phyloP scores from a whole-genome alignment of 768 basidiomycete genomes.

The Mycena vitilis region DNA sequence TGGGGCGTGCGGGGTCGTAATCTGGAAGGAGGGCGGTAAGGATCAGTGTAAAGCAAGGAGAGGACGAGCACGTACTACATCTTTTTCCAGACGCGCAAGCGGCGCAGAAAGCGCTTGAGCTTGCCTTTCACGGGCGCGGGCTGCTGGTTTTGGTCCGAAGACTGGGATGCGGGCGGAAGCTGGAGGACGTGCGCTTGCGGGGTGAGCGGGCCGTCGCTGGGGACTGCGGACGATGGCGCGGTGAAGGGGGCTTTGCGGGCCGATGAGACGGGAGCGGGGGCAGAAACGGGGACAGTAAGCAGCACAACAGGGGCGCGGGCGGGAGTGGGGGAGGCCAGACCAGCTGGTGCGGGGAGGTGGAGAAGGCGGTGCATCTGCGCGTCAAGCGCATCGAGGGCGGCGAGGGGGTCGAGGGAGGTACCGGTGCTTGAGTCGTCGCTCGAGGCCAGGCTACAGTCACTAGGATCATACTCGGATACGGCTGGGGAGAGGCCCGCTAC shows the following conservation, averaged over 20 bases:
- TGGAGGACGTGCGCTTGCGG: slow-evolving; percentile 6
- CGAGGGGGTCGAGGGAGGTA: slow-evolving; percentile 6
- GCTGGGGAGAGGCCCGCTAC: neutral
- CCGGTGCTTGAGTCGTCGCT: slow-evolving; percentile 21
- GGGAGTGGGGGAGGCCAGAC: neutral
- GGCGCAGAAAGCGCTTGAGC: slow-evolving; percentile 22
- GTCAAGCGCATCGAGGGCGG: neutral
- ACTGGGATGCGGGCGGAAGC: slow-evolving; percentile 1
- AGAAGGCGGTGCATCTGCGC: neutral
- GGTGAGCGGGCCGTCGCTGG: neutral
- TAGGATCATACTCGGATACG: neutral
- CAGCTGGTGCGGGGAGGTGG: neutral
- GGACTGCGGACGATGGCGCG: neutral
- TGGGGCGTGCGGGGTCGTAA: neutral
- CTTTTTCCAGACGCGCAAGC: slow-evolving; percentile 26
- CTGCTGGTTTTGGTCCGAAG: neutral
- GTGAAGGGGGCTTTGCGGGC: neutral
- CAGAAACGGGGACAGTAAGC: slow-evolving; percentile 10
- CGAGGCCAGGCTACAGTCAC: slow-evolving; percentile 2
- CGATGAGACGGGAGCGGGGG: neutral
- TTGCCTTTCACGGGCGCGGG: neutral
- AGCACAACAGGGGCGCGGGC: neutral
- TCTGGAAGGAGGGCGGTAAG: neutral
- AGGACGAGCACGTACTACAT: neutral
- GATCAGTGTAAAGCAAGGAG: neutral